Percentiles rank a stretch among this genome's conserved stretches.
These are phyloP conservation scores for Hymenoscyphus fructigenus DNA, from an alignment of 2,329 filamentous ascomycete species.

Conservation along the genomic window DNA sequence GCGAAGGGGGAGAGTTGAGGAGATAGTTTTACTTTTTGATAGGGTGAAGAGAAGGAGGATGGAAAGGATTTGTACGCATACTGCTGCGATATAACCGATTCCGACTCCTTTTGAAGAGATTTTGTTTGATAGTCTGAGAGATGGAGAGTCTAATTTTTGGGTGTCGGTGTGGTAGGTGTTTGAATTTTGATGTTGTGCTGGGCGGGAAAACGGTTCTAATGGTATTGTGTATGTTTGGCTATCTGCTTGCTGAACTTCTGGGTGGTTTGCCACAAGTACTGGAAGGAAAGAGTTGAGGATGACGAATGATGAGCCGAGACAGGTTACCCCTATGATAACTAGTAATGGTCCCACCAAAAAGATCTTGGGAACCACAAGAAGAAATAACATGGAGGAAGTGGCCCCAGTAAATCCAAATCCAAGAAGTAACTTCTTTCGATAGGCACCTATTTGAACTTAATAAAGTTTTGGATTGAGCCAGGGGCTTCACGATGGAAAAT, in stretches of 20 bases:
- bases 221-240: conserved; percentile 17
- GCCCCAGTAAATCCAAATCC: conserved; percentile 82
- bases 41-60: conserved; percentile 70
- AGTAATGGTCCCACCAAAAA: conserved; percentile 80
- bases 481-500: not conserved
- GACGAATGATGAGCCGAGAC: conserved; percentile 92
- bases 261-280: conserved; percentile 82
- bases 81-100: conserved; percentile 84
- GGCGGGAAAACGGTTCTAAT: conserved; percentile 19
- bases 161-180: not conserved
- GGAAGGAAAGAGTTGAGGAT: conserved; percentile 93
- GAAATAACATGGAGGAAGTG: conserved; percentile 80
- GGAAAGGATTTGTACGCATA: conserved; percentile 77
- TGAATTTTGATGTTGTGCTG: not conserved
- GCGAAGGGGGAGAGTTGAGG: conserved; percentile 79
- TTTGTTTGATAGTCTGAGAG: conserved; percentile 78
- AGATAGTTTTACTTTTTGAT: conserved; percentile 45
- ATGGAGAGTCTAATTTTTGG: conserved; percentile 53
- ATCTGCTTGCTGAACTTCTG: conserved; percentile 35
- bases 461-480: conserved; percentile 1
- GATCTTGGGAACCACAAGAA: conserved; percentile 69
- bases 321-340: conserved; percentile 86
- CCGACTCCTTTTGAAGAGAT: conserved; percentile 92
- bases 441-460: conserved; percentile 45
- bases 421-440: conserved; percentile 83